phyloP scores from a whole-genome alignment of 257 asterid genomes.

The Catharanthus roseus region DNA sequence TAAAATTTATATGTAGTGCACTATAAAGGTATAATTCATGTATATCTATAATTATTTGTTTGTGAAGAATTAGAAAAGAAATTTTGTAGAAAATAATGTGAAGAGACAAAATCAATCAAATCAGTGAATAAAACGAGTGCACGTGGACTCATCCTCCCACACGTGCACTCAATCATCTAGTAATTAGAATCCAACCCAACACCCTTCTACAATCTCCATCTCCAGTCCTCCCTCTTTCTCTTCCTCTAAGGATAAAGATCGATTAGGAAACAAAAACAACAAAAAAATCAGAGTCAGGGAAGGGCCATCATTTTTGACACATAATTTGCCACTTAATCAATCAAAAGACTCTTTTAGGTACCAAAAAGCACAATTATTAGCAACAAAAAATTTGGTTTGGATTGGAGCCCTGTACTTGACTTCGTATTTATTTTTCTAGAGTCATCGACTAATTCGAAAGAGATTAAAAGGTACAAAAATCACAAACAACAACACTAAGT shows the following conservation, averaged over 20 bases:
- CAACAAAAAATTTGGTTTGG: slow-evolving; percentile 8
- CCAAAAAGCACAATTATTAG: slow-evolving; percentile 9
- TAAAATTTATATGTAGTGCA: too few species aligned
- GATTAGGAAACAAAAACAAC: slow-evolving; percentile 4
- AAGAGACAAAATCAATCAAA: slow-evolving; percentile 50
- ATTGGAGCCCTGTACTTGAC: not conserved
- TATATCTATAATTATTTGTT: too few species aligned
- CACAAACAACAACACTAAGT: too few species aligned
- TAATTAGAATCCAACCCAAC: slow-evolving; percentile 8
- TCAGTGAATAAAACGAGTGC: slow-evolving; percentile 65
- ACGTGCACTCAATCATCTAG: slow-evolving; percentile 81
- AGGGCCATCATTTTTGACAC: slow-evolving; percentile 1
- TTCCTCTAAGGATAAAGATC: not conserved
- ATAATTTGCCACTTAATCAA: slow-evolving; percentile 6
- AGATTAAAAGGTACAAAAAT: too few species aligned
- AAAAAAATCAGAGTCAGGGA: slow-evolving; percentile 1
- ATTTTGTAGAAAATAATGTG: slow-evolving; percentile 15
- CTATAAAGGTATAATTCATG: too few species aligned
- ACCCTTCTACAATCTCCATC: slow-evolving; percentile 21
- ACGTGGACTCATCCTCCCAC: slow-evolving; percentile 72
- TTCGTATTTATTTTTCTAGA: too few species aligned
- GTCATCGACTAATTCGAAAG: too few species aligned
- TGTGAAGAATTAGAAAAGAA: too few species aligned
- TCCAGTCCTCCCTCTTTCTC: not conserved
- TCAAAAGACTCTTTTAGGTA: slow-evolving; percentile 5